These are phyloP conservation scores for Sporobolomyces phaffii DNA, from an alignment of 768 basidiomycete genomes.

Conservation along the genomic window DNA sequence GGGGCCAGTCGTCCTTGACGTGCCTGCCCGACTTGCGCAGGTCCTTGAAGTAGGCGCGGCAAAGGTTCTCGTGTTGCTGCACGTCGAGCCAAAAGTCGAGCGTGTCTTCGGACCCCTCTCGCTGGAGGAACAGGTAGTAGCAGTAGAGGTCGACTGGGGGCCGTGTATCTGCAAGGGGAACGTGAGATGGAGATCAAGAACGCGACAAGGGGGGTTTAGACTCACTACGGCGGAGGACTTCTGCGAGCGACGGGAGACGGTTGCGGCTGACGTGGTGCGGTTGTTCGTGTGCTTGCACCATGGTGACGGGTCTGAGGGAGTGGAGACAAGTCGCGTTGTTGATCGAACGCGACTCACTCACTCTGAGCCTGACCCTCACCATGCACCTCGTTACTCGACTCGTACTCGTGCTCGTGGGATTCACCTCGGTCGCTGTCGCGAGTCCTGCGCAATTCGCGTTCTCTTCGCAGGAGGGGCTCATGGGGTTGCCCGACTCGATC, in stretches of 20 bases:
- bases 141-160: slow-evolving; percentile 92
- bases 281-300: background rate
- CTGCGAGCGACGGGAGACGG: slow-evolving; percentile 28
- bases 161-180: slow-evolving; percentile 52
- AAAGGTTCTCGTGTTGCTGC: slow-evolving; percentile 97
- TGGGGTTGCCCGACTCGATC: background rate
- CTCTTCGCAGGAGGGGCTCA: too few relatives aligned
- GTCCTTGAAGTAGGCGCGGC: slow-evolving; percentile 98
- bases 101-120: slow-evolving; percentile 91
- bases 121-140: slow-evolving; percentile 81
- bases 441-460: too few relatives aligned
- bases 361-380: background rate
- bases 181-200: slow-evolving; percentile 59
- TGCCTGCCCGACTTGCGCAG: slow-evolving; percentile 86
- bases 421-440: background rate
- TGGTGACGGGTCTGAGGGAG: background rate
- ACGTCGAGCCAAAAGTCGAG: slow-evolving; percentile 99
- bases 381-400: background rate
- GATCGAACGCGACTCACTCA: too few relatives aligned
- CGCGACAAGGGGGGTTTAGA: background rate
- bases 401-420: too few relatives aligned
- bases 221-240: slow-evolving; percentile 29
- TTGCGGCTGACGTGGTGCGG: slow-evolving; percentile 17
- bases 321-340: too few relatives aligned
- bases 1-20: slow-evolving; percentile 96